phyloP scores from a whole-genome alignment of 768 basidiomycete species.

The Scleroderma citrinum region DNA sequence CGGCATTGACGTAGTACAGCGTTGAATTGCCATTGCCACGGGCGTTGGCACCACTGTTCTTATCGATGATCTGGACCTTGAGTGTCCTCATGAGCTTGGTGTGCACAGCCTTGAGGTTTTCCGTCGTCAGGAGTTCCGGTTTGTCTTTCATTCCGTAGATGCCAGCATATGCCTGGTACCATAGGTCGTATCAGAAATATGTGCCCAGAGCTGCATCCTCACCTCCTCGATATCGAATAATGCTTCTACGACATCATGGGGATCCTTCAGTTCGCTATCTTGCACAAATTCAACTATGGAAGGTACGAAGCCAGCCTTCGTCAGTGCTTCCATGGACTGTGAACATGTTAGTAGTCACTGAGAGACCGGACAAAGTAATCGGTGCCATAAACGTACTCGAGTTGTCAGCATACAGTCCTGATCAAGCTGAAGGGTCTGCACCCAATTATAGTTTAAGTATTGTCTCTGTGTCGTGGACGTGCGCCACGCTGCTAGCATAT shows the following conservation, averaged over 20 bases:
- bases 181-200: neutral
- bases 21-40: neutral
- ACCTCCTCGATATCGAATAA: slow-evolving; percentile 25
- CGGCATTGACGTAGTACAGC: slow-evolving; percentile 26
- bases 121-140: slow-evolving; percentile 23
- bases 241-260: slow-evolving; percentile 13
- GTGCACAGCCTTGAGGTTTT: slow-evolving; percentile 24
- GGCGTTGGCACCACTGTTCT: neutral
- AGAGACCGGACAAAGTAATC: neutral
- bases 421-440: slow-evolving; percentile 25
- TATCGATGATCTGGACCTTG: slow-evolving; percentile 21
- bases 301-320: slow-evolving; percentile 20
- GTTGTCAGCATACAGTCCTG: slow-evolving; percentile 18
- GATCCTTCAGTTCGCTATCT: slow-evolving; percentile 20
- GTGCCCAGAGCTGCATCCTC: neutral
- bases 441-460: slow-evolving; percentile 26
- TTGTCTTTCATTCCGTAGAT: slow-evolving; percentile 18
- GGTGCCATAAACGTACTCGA: slow-evolving; percentile 10
- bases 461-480: slow-evolving; percentile 20
- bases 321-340: slow-evolving; percentile 23
- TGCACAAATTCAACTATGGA: slow-evolving; percentile 19
- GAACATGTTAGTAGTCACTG: neutral
- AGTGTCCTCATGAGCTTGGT: slow-evolving; percentile 27
- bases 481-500: slow-evolving; percentile 24
- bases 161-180: slow-evolving; percentile 19